These are phyloP conservation scores for Achlya hypogyna DNA, from an alignment of 352 stramenopile species.

Conservation along the genomic window DNA sequence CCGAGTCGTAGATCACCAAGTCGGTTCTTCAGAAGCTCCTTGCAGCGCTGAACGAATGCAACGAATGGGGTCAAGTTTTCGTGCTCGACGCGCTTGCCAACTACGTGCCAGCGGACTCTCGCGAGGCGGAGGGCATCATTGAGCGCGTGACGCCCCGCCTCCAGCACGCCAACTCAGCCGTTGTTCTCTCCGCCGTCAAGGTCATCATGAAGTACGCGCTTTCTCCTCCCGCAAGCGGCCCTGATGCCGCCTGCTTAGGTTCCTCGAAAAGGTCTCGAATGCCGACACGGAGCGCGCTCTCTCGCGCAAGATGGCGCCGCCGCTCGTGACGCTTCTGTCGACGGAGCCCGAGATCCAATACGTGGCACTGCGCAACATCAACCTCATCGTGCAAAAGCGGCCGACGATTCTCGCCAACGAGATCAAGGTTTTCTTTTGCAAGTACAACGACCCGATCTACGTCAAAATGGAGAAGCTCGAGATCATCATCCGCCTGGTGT, in stretches of 20 bases:
- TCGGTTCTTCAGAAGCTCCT: constrained; percentile 97
- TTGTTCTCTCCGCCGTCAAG: constrained; percentile 98
- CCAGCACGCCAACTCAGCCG: constrained; percentile 97
- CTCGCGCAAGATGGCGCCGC: constrained; percentile 94
- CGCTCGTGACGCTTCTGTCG: constrained; percentile 98
- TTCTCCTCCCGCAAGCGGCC: not conserved
- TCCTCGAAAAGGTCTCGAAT: constrained; percentile 93
- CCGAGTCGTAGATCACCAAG: constrained; percentile 84
- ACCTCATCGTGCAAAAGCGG: constrained; percentile 98
- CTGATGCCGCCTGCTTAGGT: constrained; percentile 55
- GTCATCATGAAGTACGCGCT: constrained; percentile 79
- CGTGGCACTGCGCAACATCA: constrained; percentile 98
- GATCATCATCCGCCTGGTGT: constrained; percentile 98
- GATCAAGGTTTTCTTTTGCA: constrained; percentile 98
- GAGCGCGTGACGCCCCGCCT: constrained; percentile 96
- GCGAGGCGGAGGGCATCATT: constrained; percentile 98
- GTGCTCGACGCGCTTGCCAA: constrained; percentile 94
- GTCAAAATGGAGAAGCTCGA: constrained; percentile 99
- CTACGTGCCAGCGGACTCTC: constrained; percentile 91
- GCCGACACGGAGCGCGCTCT: constrained; percentile 87
- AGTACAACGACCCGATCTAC: constrained; percentile 99
- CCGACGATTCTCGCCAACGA: constrained; percentile 93
- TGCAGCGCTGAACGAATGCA: constrained; percentile 98
- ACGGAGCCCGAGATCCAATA: constrained; percentile 99
- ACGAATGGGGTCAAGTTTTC: constrained; percentile 99